Base-by-base conservation (phyloP, 2,329 filamentous ascomycete species). In the Aspergillus hiratsukae region DNA sequence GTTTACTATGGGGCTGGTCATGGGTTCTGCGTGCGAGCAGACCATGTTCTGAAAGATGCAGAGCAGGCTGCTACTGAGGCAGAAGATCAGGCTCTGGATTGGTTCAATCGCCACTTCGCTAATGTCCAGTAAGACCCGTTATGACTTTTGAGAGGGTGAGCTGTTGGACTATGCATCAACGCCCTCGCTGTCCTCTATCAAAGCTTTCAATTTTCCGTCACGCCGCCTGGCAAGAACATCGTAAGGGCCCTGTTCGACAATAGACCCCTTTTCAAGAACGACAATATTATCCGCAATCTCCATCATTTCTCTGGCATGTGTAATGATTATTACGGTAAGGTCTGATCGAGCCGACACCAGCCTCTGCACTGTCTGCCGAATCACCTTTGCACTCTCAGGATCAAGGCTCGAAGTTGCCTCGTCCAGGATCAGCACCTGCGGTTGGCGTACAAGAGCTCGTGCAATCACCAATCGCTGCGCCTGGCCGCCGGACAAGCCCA, bases 271-370 rank as follows among this genome's bases (percentile, higher is more conserved):
- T 28, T 95, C 79, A 57, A 87, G 64, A 59, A 97, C 84, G 0
- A 93, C 78, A 7, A 97, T 78, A 48, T 83, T 80, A 68, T 91
- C 86, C 0, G 88, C 89, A 57, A 90, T 83, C 56, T 81, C 80
- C 89, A 97, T 97, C 90, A 96, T 95, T 67, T 93, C 87, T 59
- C 78, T 80, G 55, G 82, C 84, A 73, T 97, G 93, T 50, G 91
- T 96, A 41, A 96, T 87, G 25, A 95, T 81, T 17, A 97, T 79
- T 0, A 96, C 84, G 0, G 88, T 88, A 71, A 90, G 81, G 0
- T 76, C 77, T 3, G 66, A 59, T 11, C 65, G 64, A 8, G 57
- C 56, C 1, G 63, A 58, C 11, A 87, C 76, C 1, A 94, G 72
- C 0, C 68, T 67, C 37, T 71, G 72, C 43, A 96, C 79, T 0